Conservation (phyloP, 164 flowering plant species). For the Vitis rotundifolia region DNA sequence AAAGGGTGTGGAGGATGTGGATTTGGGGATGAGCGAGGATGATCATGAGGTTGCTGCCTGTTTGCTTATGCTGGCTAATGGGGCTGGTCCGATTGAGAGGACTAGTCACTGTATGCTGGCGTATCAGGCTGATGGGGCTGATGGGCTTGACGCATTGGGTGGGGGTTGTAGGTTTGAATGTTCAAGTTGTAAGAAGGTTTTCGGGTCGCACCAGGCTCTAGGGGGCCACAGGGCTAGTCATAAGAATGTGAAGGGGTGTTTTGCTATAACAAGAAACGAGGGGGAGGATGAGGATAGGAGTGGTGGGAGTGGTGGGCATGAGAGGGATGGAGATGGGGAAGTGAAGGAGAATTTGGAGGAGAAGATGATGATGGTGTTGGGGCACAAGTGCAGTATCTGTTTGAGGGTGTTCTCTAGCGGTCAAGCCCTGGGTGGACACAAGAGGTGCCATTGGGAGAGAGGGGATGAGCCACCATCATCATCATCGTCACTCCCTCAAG, state of each 20-base stretch:
- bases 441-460: conserved; percentile 82
- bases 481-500: background rate
- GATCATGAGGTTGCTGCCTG: conserved; percentile 66
- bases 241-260: conserved; percentile 84
- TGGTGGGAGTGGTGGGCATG: background rate
- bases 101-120: conserved; percentile 1
- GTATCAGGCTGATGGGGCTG: conserved; percentile 4
- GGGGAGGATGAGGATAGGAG: conserved; percentile 16
- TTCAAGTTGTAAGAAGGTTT: conserved; percentile 81
- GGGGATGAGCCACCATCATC: conserved; percentile 29
- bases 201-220: conserved; percentile 76
- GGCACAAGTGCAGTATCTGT: conserved; percentile 71
- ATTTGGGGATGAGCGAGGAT: conserved; percentile 30
- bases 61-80: conserved; percentile 58
- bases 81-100: conserved; percentile 1
- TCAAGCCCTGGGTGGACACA: conserved; percentile 89
- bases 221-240: conserved; percentile 90
- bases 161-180: conserved; percentile 56
- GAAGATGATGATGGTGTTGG: conserved; percentile 20
- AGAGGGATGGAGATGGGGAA: conserved; percentile 2
- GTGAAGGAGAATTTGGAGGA: conserved; percentile 12
- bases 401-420: conserved; percentile 74
- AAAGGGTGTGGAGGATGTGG: background rate
- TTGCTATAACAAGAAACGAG: conserved; percentile 48
- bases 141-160: conserved; percentile 1